These are phyloP conservation scores for Neonectria neomacrospora DNA, from an alignment of 2,329 filamentous ascomycete genomes.

Conservation along the genomic window DNA sequence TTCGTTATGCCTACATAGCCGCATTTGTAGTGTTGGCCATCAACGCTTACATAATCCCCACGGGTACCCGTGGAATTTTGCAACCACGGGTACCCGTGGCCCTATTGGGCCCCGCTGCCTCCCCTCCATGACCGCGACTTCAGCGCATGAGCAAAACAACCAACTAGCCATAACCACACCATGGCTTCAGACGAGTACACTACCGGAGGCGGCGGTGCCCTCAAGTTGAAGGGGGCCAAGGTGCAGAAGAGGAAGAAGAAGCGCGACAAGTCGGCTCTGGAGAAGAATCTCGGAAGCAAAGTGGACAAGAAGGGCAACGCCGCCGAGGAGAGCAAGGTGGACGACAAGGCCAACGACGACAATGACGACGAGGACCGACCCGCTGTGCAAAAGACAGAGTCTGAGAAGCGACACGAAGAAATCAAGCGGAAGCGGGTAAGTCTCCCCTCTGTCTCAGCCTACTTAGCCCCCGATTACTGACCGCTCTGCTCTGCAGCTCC, in stretches of 20 bases:
- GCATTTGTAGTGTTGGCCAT: no score
- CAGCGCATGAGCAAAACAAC: conserved; percentile 15
- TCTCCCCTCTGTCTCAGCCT: conserved; percentile 33
- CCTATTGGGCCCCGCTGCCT: no score
- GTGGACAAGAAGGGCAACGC: conserved; percentile 40
- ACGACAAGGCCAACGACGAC: conserved; percentile 44
- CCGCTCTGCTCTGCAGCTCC: conserved; percentile 65
- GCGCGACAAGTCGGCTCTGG: conserved; percentile 58
- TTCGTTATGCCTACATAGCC: no score
- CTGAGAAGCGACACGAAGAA: conserved; percentile 85
- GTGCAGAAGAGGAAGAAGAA: conserved; percentile 73
- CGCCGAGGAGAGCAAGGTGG: conserved; percentile 37
- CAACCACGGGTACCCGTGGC: no score
- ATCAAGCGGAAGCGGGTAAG: conserved; percentile 80
- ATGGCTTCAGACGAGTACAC: conserved; percentile 84
- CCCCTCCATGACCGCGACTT: conserved; percentile 8
- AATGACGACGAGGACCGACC: conserved; percentile 43
- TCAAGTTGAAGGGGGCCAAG: conserved; percentile 86
- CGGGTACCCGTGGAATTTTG: no score
- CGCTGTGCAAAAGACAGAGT: conserved; percentile 77
- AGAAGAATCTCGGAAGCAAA: conserved; percentile 57
- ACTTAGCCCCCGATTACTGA: neutral
- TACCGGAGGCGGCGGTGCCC: conserved; percentile 74
- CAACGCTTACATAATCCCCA: no score
- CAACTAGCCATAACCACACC: conserved; percentile 22